phyloP scores from a whole-genome alignment of 2,329 filamentous ascomycete species.

The Colletotrichum scovillei region DNA sequence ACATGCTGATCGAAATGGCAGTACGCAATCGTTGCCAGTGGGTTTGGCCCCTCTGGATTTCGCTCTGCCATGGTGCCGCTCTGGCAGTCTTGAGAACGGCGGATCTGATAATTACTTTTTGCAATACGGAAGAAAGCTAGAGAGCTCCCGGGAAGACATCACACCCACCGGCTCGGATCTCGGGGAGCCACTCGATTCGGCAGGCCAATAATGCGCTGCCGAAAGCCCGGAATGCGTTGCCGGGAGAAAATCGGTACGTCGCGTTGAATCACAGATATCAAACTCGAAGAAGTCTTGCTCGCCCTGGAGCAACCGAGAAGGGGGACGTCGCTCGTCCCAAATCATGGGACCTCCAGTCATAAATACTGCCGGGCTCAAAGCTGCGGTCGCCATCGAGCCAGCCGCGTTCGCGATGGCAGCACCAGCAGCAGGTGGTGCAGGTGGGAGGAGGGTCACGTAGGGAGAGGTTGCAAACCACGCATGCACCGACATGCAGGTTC shows the following conservation, averaged over 20 bases:
- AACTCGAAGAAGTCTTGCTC: not conserved
- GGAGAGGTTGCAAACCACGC: slow-evolving; percentile 18
- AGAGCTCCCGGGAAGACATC: too few species aligned
- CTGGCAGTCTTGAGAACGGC: not conserved
- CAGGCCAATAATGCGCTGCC: slow-evolving; percentile 5
- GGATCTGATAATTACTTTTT: not conserved
- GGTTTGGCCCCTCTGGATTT: not conserved
- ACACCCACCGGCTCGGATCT: slow-evolving; percentile 2
- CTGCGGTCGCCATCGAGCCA: not conserved
- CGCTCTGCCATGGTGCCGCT: not conserved
- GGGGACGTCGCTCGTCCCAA: not conserved
- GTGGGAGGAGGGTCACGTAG: not conserved
- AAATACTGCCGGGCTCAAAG: not conserved
- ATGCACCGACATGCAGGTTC: slow-evolving; percentile 34
- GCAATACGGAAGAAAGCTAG: not conserved
- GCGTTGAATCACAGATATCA: not conserved
- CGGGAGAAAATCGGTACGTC: not conserved
- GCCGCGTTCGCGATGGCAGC: slow-evolving; percentile 7
- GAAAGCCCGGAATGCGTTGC: not conserved
- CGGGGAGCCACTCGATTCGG: slow-evolving; percentile 9
- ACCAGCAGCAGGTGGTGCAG: not conserved
- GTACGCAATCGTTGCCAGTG: slow-evolving; percentile 12
- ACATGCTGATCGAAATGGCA: slow-evolving; percentile 26
- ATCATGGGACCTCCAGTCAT: not conserved
- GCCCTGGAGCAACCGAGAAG: too few species aligned